phyloP scores from a whole-genome alignment of 306 rosid genomes.

The Astragalus glycyphyllos region DNA sequence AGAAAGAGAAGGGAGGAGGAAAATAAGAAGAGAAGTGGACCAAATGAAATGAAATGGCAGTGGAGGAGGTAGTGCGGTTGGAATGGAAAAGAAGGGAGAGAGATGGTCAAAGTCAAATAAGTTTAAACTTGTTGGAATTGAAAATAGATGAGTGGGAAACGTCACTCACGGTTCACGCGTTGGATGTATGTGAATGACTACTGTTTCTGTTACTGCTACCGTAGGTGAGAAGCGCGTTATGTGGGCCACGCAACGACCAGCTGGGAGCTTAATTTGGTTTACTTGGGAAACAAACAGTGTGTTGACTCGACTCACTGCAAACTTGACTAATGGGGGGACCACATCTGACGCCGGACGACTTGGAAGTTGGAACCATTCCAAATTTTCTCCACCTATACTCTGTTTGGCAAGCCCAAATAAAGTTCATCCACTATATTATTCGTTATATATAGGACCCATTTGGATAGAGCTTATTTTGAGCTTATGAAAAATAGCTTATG shows the following conservation, averaged over 20 bases:
- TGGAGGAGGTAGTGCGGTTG: conserved; percentile 12
- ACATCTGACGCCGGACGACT: not conserved
- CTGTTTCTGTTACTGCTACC: too few relatives aligned
- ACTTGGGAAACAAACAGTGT: not conserved
- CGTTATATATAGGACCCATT: too few relatives aligned
- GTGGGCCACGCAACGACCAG: conserved; percentile 40
- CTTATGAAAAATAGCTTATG: too few relatives aligned
- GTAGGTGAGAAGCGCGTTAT: conserved; percentile 25
- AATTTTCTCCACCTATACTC: too few relatives aligned
- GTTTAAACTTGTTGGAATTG: not conserved
- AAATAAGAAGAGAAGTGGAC: conserved; percentile 14
- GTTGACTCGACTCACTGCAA: not conserved
- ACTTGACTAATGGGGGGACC: not conserved
- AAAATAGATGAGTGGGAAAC: not conserved
- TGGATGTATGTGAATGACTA: conserved; percentile 19
- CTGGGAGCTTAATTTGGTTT: not conserved
- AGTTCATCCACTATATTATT: too few relatives aligned
- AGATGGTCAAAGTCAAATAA: not conserved
- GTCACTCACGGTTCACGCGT: too few relatives aligned
- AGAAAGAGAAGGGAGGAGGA: not conserved
- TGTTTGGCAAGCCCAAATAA: too few relatives aligned
- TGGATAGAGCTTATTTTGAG: too few relatives aligned
- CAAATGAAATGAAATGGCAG: too few relatives aligned
- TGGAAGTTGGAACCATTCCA: too few relatives aligned
- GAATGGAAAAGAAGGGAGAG: conserved; percentile 5